Base-by-base conservation (phyloP, 768 basidiomycete species). In the Lyophyllum shimeji region DNA sequence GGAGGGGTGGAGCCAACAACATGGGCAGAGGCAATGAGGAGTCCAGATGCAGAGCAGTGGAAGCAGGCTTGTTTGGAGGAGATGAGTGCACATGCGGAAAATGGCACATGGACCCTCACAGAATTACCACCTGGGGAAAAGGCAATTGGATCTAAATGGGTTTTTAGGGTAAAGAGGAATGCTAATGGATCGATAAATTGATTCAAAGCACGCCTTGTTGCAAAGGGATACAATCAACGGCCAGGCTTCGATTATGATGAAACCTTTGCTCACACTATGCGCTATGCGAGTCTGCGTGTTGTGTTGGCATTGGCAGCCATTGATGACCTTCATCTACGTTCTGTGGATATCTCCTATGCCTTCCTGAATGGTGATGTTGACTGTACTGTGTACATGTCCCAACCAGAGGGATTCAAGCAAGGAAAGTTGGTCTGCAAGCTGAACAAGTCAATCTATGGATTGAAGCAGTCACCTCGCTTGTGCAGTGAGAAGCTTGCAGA, bases 171-270 rank as follows among this genome's bases (percentile, higher is more conserved):
- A 39, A 83, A 82, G 61, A 64, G 65, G 42, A 69, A 77, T 55
- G 56, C 68, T 20, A 63, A 74, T 54, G 80, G 77, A 9, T 64
- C 65, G 2, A 65, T 81, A 34, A 65, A 69, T n/a, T 59, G 67
- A 5, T 71, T 71, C 64, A 78, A 80, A 61, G 74, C 70, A 18
- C 50, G 75, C 37, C 53, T 80, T n/a, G 76, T 78, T 27, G 77
- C 78, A 1, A 66, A 76, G 58, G 70, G 71, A 6, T 77, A 68
- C 63, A 60, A 60, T 25, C 77, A 80, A 54, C 60, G 60, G 15
- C 69, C 69, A 29, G 76, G 79, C 1, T 56, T 69, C 56, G 76
- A 79, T 55, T 79, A 65, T 62, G 64, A 61, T 45, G 70, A 78
- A 48, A 73, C 70, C 0, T 76, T 69, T 65, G 67, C 77, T 17